These are phyloP conservation scores for Trichodelitschia bisporula DNA, from an alignment of 495 filamentous ascomycete species.

Conservation along the genomic window DNA sequence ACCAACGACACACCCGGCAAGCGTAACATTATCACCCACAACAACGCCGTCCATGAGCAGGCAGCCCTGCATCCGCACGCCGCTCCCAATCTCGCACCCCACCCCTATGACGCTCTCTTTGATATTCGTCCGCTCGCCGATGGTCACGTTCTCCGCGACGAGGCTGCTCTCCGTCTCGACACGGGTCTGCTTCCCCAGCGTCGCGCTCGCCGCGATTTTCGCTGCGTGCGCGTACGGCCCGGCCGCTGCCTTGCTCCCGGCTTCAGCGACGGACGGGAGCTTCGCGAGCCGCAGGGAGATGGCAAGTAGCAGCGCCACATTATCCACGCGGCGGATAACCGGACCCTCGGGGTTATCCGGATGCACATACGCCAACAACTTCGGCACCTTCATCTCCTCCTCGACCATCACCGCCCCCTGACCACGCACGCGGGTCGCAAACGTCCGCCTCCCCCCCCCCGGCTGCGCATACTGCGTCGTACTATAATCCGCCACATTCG, in stretches of 20 bases:
- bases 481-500: slow-evolving; percentile 33
- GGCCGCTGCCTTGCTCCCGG: slow-evolving; percentile 17
- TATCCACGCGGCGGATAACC: slow-evolving; percentile 71
- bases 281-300: slow-evolving; percentile 74
- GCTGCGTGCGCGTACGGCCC: slow-evolving; percentile 41
- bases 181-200: slow-evolving; percentile 47
- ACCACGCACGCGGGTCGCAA: slow-evolving; percentile 17
- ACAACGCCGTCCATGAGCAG: slow-evolving; percentile 77
- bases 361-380: slow-evolving; percentile 59
- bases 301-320: slow-evolving; percentile 49
- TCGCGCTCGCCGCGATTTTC: slow-evolving; percentile 61
- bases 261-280: slow-evolving; percentile 39
- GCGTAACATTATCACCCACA: slow-evolving; percentile 46
- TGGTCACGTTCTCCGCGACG: slow-evolving; percentile 61
- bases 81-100: slow-evolving; percentile 57
- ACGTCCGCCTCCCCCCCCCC: neutral
- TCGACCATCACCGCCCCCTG: slow-evolving; percentile 2
- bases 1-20: slow-evolving; percentile 68
- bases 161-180: slow-evolving; percentile 54
- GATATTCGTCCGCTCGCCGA: slow-evolving; percentile 62
- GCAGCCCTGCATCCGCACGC: slow-evolving; percentile 58
- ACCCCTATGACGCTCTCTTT: slow-evolving; percentile 74
- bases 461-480: slow-evolving; percentile 19
- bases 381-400: slow-evolving; percentile 21
- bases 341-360: slow-evolving; percentile 21